Evolutionary conservation across 140 eudicot genomes (phyloP).

Genomic region (Anethum foeniculum): DNA sequence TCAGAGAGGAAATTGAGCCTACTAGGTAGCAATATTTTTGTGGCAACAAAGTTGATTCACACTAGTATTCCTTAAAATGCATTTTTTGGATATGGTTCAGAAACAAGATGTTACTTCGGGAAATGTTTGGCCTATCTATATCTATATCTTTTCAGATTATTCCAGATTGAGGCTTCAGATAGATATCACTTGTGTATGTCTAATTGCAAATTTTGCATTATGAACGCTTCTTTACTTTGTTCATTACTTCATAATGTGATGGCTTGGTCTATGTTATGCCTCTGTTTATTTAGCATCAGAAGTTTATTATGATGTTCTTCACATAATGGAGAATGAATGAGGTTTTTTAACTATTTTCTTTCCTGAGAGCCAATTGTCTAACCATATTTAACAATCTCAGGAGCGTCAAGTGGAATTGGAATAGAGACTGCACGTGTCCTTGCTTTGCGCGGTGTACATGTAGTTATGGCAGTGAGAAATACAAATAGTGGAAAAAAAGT

Average conservation of each 20-base stretch:
- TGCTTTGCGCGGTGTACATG: slow-evolving; percentile 66
- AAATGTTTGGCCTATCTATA: background rate
- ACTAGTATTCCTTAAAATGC: background rate
- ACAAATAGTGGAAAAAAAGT: slow-evolving; percentile 48
- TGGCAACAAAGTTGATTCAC: background rate
- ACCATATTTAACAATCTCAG: slow-evolving; percentile 22
- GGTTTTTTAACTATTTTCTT: background rate
- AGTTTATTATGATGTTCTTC: background rate
- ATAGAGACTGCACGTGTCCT: slow-evolving; percentile 65
- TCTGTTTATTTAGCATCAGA: background rate
- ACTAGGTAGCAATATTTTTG: background rate
- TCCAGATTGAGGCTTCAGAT: background rate
- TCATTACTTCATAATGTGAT: background rate
- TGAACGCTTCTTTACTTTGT: background rate
- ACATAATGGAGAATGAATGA: background rate
- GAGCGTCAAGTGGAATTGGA: slow-evolving; percentile 87
- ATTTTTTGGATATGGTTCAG: background rate
- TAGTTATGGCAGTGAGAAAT: slow-evolving; percentile 78
- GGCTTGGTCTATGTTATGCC: background rate
- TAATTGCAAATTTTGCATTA: background rate
- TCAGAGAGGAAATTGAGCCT: background rate
- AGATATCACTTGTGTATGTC: background rate
- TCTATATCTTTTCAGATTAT: background rate
- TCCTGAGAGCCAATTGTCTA: background rate
- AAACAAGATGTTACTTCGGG: background rate